Evolutionary conservation across 1,284 basidiomycete species (phyloP).

Genomic region (Rhodotorula sp.): DNA sequence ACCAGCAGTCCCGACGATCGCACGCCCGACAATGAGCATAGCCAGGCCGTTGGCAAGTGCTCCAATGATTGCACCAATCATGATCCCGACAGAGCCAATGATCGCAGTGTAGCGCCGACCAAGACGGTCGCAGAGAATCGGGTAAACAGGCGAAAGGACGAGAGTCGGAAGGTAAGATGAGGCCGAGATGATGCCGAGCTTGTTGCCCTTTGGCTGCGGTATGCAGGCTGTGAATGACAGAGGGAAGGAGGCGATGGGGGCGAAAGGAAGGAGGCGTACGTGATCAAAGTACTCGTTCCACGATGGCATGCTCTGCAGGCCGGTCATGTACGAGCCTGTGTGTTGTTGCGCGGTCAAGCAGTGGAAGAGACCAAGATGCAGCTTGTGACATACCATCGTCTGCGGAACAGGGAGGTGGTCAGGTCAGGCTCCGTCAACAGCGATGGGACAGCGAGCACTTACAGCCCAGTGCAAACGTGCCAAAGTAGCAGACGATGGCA

Average conservation of each 20-base stretch:
- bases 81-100: slow-evolving; percentile 9
- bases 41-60: slow-evolving; percentile 10
- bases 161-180: slow-evolving; percentile 25
- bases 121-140: neutral
- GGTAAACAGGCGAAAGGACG: slow-evolving; percentile 5
- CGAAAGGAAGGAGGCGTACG: too few relatives aligned
- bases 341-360: too few relatives aligned
- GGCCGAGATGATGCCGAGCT: slow-evolving; percentile 27
- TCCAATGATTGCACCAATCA: slow-evolving; percentile 17
- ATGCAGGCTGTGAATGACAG: too few relatives aligned
- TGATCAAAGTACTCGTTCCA: slow-evolving; percentile 16
- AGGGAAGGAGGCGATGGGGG: too few relatives aligned
- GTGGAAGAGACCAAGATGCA: too few relatives aligned
- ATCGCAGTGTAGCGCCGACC: slow-evolving; percentile 10
- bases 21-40: slow-evolving; percentile 20
- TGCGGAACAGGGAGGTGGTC: neutral
- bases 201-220: slow-evolving; percentile 18
- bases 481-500: slow-evolving; percentile 8
- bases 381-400: neutral
- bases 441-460: neutral
- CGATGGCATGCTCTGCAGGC: slow-evolving; percentile 13
- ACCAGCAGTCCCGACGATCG: slow-evolving; percentile 18
- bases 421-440: neutral
- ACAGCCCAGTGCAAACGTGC: slow-evolving; percentile 9
- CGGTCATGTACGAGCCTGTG: slow-evolving; percentile 11